Conservation (phyloP, 2,329 filamentous ascomycete genomes). For the Grosmannia huntii region DNA sequence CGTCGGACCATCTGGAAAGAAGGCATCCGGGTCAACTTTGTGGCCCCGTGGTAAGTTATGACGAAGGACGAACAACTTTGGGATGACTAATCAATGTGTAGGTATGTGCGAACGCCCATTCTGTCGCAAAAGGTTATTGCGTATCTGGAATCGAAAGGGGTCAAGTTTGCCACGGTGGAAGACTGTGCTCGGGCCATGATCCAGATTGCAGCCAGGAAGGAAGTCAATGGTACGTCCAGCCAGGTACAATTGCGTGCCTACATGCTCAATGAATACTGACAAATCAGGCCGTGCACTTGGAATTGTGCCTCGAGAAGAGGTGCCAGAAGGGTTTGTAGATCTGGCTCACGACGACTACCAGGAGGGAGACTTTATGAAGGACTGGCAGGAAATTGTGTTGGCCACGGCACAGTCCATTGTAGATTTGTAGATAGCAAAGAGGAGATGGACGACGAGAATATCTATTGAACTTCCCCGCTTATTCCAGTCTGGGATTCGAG, state of each 20-base stretch:
- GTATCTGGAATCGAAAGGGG: slow-evolving; percentile 2
- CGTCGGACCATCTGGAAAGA: slow-evolving; percentile 26
- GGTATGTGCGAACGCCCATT: slow-evolving; percentile 6
- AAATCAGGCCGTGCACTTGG: slow-evolving; percentile 2
- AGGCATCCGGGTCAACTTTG: slow-evolving; percentile 31
- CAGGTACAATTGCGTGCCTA: background rate
- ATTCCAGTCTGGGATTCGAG: background rate
- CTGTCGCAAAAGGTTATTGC: slow-evolving; percentile 1
- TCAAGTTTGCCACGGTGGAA: slow-evolving; percentile 7
- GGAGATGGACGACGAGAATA: background rate
- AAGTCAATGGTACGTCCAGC: slow-evolving; percentile 1
- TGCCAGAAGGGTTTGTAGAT: slow-evolving; percentile 2
- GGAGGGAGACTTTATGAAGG: slow-evolving; percentile 5
- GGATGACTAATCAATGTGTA: background rate
- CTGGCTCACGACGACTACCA: slow-evolving; percentile 7
- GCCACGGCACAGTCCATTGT: background rate
- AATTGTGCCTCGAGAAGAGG: slow-evolving; percentile 6
- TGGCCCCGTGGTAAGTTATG: slow-evolving; percentile 27
- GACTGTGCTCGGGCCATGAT: slow-evolving; percentile 5
- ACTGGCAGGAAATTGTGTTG: background rate
- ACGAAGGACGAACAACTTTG: background rate
- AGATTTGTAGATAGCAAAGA: background rate
- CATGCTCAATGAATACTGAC: background rate
- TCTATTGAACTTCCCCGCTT: background rate
- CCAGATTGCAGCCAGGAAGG: background rate